Conservation (phyloP, 805 yeast genomes). For the Zygotorulaspora florentina region DNA sequence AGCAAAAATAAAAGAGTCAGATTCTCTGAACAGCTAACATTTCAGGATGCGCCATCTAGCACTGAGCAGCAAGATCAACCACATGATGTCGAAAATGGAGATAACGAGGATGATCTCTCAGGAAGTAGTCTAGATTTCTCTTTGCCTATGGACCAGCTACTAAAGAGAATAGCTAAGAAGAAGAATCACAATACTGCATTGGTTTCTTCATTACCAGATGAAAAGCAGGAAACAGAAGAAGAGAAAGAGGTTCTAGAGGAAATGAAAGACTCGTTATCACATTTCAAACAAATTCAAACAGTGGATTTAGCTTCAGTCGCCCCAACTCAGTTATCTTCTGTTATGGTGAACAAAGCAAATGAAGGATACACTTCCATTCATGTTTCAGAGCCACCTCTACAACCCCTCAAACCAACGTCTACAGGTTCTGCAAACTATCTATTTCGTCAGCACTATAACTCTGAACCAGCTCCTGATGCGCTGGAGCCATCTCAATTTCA, state of each 20-base stretch:
- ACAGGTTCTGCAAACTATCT: constrained; percentile 35
- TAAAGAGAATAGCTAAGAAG: constrained; percentile 42
- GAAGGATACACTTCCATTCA: no score
- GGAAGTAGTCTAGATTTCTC: constrained; percentile 48
- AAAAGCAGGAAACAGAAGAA: constrained; percentile 46
- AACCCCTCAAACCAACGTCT: constrained; percentile 35
- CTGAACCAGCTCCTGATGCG: not conserved
- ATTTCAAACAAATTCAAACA: constrained; percentile 65
- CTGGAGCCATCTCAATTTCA: not conserved
- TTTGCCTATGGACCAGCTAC: constrained; percentile 72
- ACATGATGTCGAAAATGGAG: constrained; percentile 17
- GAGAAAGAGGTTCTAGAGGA: constrained; percentile 70
- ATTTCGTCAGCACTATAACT: constrained; percentile 24
- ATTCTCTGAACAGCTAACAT: constrained; percentile 61
- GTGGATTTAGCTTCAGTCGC: constrained; percentile 52
- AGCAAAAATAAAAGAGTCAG: constrained; percentile 59
- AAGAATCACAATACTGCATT: constrained; percentile 23
- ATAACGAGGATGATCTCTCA: constrained; percentile 17
- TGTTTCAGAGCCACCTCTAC: constrained; percentile 21
- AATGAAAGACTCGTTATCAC: constrained; percentile 69
- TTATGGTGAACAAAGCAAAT: not conserved
- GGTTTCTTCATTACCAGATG: constrained; percentile 31
- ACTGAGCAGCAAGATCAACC: constrained; percentile 10
- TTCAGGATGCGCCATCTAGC: constrained; percentile 28
- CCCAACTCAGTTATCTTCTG: constrained; percentile 7